Percentiles rank a stretch among this genome's conserved stretches.
phyloP scores from a whole-genome alignment of 2,329 filamentous ascomycete species.

The Cordyceps javanica region DNA sequence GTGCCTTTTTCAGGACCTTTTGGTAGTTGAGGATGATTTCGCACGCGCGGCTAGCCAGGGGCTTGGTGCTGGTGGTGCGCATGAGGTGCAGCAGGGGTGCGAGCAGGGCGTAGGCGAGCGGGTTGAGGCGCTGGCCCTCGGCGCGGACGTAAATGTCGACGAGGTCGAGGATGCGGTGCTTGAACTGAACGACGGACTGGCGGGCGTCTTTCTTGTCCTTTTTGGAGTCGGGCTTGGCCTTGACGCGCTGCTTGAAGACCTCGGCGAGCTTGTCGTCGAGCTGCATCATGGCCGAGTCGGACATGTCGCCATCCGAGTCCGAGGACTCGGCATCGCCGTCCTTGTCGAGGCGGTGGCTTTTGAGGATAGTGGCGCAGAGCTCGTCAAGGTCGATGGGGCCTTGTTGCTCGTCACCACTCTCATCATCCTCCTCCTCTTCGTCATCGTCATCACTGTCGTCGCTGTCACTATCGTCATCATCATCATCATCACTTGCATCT shows the following conservation, averaged over 20 bases:
- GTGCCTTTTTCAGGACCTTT: slow-evolving; percentile 56
- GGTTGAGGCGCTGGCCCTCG: slow-evolving; percentile 53
- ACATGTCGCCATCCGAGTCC: slow-evolving; percentile 74
- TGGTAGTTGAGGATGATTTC: slow-evolving; percentile 68
- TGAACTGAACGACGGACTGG: slow-evolving; percentile 87
- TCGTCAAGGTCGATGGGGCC: slow-evolving; percentile 55
- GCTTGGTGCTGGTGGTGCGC: slow-evolving; percentile 69
- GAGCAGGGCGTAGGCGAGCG: slow-evolving; percentile 62
- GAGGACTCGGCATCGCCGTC: slow-evolving; percentile 49
- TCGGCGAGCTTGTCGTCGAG: slow-evolving; percentile 77
- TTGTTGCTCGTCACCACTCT: slow-evolving; percentile 34
- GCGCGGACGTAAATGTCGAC: slow-evolving; percentile 79
- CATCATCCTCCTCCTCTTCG: slow-evolving; percentile 35
- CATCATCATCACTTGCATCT: slow-evolving; percentile 37
- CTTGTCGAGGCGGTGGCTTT: slow-evolving; percentile 60
- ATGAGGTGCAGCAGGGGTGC: slow-evolving; percentile 71
- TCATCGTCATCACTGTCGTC: slow-evolving; percentile 43
- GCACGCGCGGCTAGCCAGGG: slow-evolving; percentile 66
- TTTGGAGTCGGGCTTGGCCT: slow-evolving; percentile 59
- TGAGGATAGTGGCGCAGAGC: slow-evolving; percentile 70
- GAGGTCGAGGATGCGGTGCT: slow-evolving; percentile 85
- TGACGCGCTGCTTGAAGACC: slow-evolving; percentile 74
- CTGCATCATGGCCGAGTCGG: slow-evolving; percentile 90
- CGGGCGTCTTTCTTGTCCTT: slow-evolving; percentile 83
- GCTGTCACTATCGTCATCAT: slow-evolving; percentile 34